Evolutionary conservation across 2,329 filamentous ascomycete genomes (phyloP), one percentile per base, ranked within the genome.

Genomic region (Sarocladium brachiariae): DNA sequence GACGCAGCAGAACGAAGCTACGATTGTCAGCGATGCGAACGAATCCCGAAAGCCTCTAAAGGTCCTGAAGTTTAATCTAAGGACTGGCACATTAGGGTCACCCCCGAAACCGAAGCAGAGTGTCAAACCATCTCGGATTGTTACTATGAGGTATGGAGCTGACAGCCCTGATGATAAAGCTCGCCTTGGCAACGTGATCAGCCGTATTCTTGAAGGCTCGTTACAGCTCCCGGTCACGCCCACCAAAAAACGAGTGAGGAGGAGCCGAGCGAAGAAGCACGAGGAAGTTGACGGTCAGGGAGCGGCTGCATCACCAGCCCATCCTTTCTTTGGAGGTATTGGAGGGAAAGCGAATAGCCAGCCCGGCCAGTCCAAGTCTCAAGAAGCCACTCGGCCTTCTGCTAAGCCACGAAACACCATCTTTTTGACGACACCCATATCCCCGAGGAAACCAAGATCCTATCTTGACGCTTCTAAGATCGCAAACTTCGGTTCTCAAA

Each of bases 21-120:
- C n/a, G 4, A 39, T 11, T 5, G 6, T 13, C 8, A 23, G 9
- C 3, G 7, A 19, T 25, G 39, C 11, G 21, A 25, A 14, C 21
- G 16, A 19, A 11, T 4, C n/a, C 7, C 43, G 16, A 33, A 24
- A 31, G 25, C 46, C 30, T 24, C 46, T 30, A 4, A 82, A 77
- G 55, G 56, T 84, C 1, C 62, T 84, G 18, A 74, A 69, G 53
- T 72, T 83, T 57, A 83, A 84, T 54, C 70, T 72, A 1, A 78
- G 74, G 53, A 84, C 80, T 1, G 80, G 81, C 4, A 84, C 80
- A 2, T 74, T 84, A 47, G 79, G 80, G 3, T 80, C 80, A 4
- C 79, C 82, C 0, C 81, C 81, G 1, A 77, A 73, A 45, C 68
- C 72, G 3, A 86, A 81, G 56, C 59, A 61, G 1, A 61, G 55